These are phyloP conservation scores for Solanum phureja DNA, from an alignment of 257 asterid genomes.

Conservation along the genomic window DNA sequence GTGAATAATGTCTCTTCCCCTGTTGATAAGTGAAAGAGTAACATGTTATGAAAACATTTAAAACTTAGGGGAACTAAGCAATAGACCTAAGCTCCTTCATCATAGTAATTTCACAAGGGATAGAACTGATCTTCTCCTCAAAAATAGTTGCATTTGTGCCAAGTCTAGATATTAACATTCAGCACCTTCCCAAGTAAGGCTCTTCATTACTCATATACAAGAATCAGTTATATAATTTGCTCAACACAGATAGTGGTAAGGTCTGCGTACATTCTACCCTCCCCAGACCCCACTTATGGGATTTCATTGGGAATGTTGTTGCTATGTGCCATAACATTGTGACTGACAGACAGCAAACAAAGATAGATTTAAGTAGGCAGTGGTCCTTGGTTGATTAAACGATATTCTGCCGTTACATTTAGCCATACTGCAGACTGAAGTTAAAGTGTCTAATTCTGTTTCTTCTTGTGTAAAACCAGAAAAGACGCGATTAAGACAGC, in stretches of 20 bases:
- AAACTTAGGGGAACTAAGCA: not conserved
- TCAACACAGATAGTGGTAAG: too few species aligned
- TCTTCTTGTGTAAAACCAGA: not conserved
- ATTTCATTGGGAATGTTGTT: not conserved
- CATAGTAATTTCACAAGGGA: not conserved
- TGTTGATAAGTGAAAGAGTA: constrained; percentile 6
- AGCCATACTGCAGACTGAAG: not conserved
- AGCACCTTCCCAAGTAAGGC: not conserved
- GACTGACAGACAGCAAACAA: not conserved
- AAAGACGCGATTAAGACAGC: not conserved
- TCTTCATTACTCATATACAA: not conserved
- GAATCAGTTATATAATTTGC: not conserved
- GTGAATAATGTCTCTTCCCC: constrained; percentile 66
- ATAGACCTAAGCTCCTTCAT: not conserved
- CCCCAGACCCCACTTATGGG: not conserved
- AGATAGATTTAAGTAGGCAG: not conserved
- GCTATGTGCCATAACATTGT: not conserved
- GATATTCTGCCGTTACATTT: not conserved
- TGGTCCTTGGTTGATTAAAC: not conserved
- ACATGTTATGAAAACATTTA: not conserved
- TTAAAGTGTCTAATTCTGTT: not conserved
- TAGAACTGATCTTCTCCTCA: not conserved
- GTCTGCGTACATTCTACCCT: not conserved
- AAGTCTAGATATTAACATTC: not conserved
- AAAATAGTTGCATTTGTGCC: not conserved